phyloP scores from a whole-genome alignment of 495 filamentous ascomycete species.

The Annulohypoxylon moriforme region DNA sequence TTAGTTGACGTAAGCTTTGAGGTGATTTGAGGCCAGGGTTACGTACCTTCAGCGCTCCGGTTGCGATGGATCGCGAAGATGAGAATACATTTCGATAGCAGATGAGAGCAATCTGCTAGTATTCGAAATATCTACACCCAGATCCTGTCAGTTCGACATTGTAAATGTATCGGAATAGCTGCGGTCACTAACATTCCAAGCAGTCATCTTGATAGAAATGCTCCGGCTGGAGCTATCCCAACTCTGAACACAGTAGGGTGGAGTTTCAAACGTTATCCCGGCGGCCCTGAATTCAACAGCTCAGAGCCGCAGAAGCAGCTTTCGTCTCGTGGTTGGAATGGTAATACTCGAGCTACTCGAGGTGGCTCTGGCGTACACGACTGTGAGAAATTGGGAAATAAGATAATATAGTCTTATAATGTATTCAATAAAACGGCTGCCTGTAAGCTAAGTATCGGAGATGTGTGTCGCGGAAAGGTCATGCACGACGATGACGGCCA shows the following conservation, averaged over 20 bases:
- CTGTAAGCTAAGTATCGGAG: constrained; percentile 24
- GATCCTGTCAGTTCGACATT: constrained; percentile 3
- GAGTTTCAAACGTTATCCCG: constrained; percentile 21
- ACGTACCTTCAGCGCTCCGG: constrained; percentile 83
- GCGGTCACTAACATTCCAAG: constrained; percentile 37
- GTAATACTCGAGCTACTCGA: constrained; percentile 13
- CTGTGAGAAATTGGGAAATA: neutral
- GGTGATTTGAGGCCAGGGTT: neutral
- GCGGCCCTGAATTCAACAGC: constrained; percentile 38
- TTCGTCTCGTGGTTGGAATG: constrained; percentile 3
- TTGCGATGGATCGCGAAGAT: constrained; percentile 93
- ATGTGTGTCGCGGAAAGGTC: constrained; percentile 28
- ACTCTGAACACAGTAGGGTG: constrained; percentile 12
- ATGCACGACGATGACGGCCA: constrained; percentile 17
- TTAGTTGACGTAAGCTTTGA: constrained; percentile 35
- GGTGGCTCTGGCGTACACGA: neutral
- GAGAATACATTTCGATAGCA: constrained; percentile 85
- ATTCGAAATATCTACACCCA: constrained; percentile 77
- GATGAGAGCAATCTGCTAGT: constrained; percentile 83
- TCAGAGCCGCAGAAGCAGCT: constrained; percentile 43
- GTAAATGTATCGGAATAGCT: neutral
- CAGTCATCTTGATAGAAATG: constrained; percentile 32
- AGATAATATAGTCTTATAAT: constrained; percentile 15
- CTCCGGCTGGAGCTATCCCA: constrained; percentile 22
- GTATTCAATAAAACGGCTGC: constrained; percentile 17